Evolutionary conservation across 306 rosid species (phyloP).

Genomic region (Pyrus pyrifolia): DNA sequence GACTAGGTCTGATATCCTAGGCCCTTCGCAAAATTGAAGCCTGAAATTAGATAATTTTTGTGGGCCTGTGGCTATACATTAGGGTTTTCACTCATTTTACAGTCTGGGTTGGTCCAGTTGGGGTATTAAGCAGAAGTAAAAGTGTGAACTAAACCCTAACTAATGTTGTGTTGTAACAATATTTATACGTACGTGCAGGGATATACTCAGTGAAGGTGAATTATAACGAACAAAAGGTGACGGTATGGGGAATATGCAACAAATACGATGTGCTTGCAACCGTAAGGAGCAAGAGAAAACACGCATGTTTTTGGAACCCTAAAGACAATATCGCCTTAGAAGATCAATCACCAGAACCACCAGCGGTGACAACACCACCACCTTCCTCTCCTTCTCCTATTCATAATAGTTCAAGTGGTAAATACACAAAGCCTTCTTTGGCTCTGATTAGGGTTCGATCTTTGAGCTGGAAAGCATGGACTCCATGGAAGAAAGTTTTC

Average conservation of each 20-base stretch:
- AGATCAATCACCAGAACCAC: not conserved
- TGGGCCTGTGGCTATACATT: not conserved
- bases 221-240: conserved; percentile 63
- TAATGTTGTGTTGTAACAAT: not conserved
- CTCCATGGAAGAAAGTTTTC: conserved; percentile 49
- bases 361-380: conserved; percentile 3
- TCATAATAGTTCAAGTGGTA: not conserved
- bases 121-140: not conserved
- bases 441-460: conserved; percentile 59
- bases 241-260: conserved; percentile 95
- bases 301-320: conserved; percentile 69
- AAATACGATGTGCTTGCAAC: conserved; percentile 60
- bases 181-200: conserved; percentile 27
- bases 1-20: not conserved
- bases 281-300: conserved; percentile 66
- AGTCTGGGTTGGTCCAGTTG: not conserved
- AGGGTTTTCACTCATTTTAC: not conserved
- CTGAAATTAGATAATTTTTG: not conserved
- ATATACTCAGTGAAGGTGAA: conserved; percentile 81
- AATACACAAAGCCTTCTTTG: conserved; percentile 30
- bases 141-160: not conserved
- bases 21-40: not conserved
- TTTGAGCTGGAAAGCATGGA: conserved; percentile 52
- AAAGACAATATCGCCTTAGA: conserved; percentile 40
- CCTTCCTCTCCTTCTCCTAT: conserved; percentile 12